These are phyloP conservation scores for Jamesozyma rosinii DNA, from an alignment of 805 yeast genomes.

Conservation along the genomic window DNA sequence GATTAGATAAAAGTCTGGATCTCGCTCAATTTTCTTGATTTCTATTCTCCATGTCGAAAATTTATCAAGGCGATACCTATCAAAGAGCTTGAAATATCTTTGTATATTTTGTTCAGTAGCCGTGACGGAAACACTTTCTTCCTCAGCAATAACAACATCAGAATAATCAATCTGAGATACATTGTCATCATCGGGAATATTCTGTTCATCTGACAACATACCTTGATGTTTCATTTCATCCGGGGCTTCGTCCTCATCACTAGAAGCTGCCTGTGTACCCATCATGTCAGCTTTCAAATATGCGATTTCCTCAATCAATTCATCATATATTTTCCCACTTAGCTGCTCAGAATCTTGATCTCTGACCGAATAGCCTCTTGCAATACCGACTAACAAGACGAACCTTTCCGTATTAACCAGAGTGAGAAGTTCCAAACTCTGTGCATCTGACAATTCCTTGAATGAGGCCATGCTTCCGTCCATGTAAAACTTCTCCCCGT, in stretches of 20 bases:
- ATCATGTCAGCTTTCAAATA: slow-evolving; percentile 8
- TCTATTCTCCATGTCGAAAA: slow-evolving; percentile 42
- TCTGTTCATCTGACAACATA: not conserved
- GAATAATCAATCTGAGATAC: slow-evolving; percentile 1
- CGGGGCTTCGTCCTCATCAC: not conserved
- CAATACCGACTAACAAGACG: slow-evolving; percentile 17
- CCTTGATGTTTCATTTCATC: not conserved
- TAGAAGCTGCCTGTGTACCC: slow-evolving; percentile 1
- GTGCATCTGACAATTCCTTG: slow-evolving; percentile 25
- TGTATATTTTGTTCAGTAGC: not conserved
- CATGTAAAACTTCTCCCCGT: slow-evolving; percentile 37
- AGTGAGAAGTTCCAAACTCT: slow-evolving; percentile 21
- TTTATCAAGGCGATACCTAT: slow-evolving; percentile 33
- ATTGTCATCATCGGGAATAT: slow-evolving; percentile 7
- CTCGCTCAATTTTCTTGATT: slow-evolving; percentile 33
- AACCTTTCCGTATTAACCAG: slow-evolving; percentile 25
- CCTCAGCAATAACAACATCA: not conserved
- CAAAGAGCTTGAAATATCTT: slow-evolving; percentile 32
- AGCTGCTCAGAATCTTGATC: slow-evolving; percentile 2
- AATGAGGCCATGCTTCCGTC: slow-evolving; percentile 15
- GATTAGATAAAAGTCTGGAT: slow-evolving; percentile 34
- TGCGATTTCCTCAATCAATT: slow-evolving; percentile 11
- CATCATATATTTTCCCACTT: slow-evolving; percentile 11
- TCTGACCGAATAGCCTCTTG: slow-evolving; percentile 15
- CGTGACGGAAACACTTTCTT: slow-evolving; percentile 1